These are phyloP conservation scores for Calendula officinalis DNA, from an alignment of 129 eudicot species.

Conservation along the genomic window DNA sequence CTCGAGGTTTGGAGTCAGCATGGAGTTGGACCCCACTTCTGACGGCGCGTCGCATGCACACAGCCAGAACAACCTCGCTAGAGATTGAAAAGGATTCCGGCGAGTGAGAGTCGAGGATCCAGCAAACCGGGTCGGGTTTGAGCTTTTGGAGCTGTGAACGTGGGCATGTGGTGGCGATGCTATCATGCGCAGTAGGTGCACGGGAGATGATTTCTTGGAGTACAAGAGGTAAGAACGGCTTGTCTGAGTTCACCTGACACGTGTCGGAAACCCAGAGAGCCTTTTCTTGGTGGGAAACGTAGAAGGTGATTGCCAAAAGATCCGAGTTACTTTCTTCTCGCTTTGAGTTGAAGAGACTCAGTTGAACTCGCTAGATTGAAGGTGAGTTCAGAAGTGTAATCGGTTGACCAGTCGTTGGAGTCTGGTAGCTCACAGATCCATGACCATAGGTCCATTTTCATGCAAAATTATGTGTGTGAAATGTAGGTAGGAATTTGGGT, in stretches of 20 bases:
- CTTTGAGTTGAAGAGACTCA: constrained; percentile 56
- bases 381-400: constrained; percentile 43
- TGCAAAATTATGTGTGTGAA: neutral
- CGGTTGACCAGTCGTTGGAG: constrained; percentile 58
- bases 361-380: constrained; percentile 44
- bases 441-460: constrained; percentile 78
- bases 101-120: constrained; percentile 82
- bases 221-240: constrained; percentile 82
- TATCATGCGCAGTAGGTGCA: constrained; percentile 62
- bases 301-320: constrained; percentile 47
- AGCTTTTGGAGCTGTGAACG: constrained; percentile 64
- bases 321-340: constrained; percentile 46
- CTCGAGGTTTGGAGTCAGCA: constrained; percentile 66
- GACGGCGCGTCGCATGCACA: constrained; percentile 78
- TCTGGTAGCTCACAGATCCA: constrained; percentile 80
- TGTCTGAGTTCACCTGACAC: constrained; percentile 54
- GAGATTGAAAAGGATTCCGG: constrained; percentile 68
- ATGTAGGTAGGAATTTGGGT: neutral
- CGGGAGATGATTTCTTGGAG: constrained; percentile 68
- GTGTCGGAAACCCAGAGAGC: constrained; percentile 77
- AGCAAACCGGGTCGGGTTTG: constrained; percentile 60
- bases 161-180: constrained; percentile 40
- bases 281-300: constrained; percentile 38
- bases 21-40: constrained; percentile 65
- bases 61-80: constrained; percentile 75